Evolutionary conservation across 345 rosid genomes (phyloP).

Genomic region (Heritiera littoralis): DNA sequence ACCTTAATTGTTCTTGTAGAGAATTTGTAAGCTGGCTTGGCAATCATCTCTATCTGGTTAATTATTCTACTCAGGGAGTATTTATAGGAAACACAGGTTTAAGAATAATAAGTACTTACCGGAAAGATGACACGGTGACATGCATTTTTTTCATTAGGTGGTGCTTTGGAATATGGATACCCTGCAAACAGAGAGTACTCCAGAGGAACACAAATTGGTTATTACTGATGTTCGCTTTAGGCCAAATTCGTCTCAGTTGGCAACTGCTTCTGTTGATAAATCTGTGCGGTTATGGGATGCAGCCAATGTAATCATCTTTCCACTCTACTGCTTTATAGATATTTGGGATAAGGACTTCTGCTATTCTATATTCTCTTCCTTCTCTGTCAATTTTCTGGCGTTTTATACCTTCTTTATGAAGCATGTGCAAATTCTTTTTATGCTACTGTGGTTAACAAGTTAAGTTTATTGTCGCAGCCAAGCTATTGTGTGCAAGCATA

Average conservation of each 20-base stretch:
- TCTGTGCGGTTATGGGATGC: slow-evolving; percentile 75
- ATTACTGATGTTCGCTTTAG: slow-evolving; percentile 74
- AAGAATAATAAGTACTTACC: background rate
- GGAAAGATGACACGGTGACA: slow-evolving; percentile 8
- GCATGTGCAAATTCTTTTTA: background rate
- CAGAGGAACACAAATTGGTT: slow-evolving; percentile 57
- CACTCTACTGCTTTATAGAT: slow-evolving; percentile 1
- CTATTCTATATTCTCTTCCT: background rate
- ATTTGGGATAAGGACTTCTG: background rate
- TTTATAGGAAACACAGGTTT: background rate
- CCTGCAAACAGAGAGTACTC: slow-evolving; percentile 46
- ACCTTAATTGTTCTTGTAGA: background rate
- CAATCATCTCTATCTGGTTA: background rate
- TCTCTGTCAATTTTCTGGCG: background rate
- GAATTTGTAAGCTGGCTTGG: background rate
- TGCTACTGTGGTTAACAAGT: slow-evolving; percentile 8
- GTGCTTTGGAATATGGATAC: slow-evolving; percentile 71
- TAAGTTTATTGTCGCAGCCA: slow-evolving; percentile 46
- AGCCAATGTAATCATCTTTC: slow-evolving; percentile 40
- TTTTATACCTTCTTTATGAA: slow-evolving; percentile 2
- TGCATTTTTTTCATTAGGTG: slow-evolving; percentile 39
- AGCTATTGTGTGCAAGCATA: slow-evolving; percentile 44
- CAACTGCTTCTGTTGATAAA: slow-evolving; percentile 67
- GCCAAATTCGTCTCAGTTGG: slow-evolving; percentile 70
- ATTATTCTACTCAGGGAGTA: background rate